Percentiles rank a stretch among this genome's conserved stretches.
phyloP scores from a whole-genome alignment of 75 land plant species.

The Chamaecyparis obtusa region DNA sequence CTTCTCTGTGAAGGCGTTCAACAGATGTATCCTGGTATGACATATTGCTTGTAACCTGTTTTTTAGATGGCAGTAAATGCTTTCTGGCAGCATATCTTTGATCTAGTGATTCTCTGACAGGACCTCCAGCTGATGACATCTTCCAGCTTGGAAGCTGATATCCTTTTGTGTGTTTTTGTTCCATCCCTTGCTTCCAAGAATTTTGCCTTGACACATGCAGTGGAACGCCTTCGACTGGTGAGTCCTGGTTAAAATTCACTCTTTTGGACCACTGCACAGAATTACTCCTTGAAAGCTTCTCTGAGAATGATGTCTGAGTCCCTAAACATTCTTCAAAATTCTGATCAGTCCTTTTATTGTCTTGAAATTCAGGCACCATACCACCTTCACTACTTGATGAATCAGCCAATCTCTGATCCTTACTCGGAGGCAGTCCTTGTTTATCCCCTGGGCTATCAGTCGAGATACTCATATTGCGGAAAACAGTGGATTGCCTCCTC shows the following conservation, averaged over 20 bases:
- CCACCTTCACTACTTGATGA: conserved; percentile 28
- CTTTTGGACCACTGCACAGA: conserved; percentile 34
- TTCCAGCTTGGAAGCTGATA: conserved; percentile 30
- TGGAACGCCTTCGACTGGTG: conserved; percentile 19
- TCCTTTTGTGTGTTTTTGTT: conserved; percentile 20
- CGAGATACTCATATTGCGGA: conserved; percentile 27
- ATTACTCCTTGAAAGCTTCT: conserved; percentile 14
- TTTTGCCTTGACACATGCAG: conserved; percentile 42
- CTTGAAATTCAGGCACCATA: conserved; percentile 23
- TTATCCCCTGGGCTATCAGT: conserved; percentile 34
- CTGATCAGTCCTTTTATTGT: conserved; percentile 37
- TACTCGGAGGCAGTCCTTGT: conserved; percentile 22
- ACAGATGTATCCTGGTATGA: conserved; percentile 83
- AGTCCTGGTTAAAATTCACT: conserved; percentile 26
- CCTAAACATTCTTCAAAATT: conserved; percentile 36
- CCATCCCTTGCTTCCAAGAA: conserved; percentile 57
- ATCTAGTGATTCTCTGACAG: conserved; percentile 25
- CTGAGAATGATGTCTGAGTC: conserved; percentile 9
- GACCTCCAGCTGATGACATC: conserved; percentile 17
- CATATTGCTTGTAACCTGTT: conserved; percentile 14
- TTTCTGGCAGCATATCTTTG: conserved; percentile 58
- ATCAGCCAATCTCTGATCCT: conserved; percentile 43
- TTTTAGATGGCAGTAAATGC: conserved; percentile 39
- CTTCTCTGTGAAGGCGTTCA: conserved; percentile 95
- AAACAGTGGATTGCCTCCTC: conserved; percentile 43